A percentile compares a stretch with the other conserved stretches of the same genome.
Conservation (phyloP, 257 asterid species). For the Solanum ossicruentum region DNA sequence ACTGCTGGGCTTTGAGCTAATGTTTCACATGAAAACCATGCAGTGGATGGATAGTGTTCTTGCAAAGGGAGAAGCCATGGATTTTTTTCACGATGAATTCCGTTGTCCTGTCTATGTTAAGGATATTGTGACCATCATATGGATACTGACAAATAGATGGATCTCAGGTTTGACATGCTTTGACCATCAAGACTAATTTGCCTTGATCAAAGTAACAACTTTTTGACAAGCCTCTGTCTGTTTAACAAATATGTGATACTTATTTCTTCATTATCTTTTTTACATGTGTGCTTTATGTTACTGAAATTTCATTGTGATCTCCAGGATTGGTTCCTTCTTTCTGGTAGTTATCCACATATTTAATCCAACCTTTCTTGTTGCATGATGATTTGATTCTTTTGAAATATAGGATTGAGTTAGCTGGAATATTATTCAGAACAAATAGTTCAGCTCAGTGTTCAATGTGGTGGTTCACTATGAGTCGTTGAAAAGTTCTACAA, state of each 20-base stretch:
- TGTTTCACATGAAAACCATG: conserved; percentile 5
- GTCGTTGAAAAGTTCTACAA: background rate
- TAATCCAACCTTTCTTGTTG: background rate
- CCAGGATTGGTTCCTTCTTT: background rate
- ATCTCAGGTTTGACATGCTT: conserved; percentile 55
- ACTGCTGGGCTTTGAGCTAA: background rate
- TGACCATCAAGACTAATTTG: background rate
- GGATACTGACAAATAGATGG: conserved; percentile 39
- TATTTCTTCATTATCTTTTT: background rate
- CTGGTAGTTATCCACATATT: background rate
- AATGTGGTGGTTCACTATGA: background rate
- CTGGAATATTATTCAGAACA: background rate
- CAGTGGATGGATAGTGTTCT: conserved; percentile 92
- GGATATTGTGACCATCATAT: conserved; percentile 54
- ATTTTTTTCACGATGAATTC: conserved; percentile 75
- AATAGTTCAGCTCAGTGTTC: background rate
- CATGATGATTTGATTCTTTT: background rate
- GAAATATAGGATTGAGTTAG: background rate
- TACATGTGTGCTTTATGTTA: background rate
- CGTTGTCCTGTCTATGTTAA: conserved; percentile 91
- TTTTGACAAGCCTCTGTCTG: background rate
- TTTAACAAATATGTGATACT: background rate
- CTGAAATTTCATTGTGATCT: background rate
- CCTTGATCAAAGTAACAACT: background rate
- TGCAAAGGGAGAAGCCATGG: conserved; percentile 51